These are phyloP conservation scores for Clathrus columnatus DNA, from an alignment of 768 basidiomycete genomes.

Conservation along the genomic window DNA sequence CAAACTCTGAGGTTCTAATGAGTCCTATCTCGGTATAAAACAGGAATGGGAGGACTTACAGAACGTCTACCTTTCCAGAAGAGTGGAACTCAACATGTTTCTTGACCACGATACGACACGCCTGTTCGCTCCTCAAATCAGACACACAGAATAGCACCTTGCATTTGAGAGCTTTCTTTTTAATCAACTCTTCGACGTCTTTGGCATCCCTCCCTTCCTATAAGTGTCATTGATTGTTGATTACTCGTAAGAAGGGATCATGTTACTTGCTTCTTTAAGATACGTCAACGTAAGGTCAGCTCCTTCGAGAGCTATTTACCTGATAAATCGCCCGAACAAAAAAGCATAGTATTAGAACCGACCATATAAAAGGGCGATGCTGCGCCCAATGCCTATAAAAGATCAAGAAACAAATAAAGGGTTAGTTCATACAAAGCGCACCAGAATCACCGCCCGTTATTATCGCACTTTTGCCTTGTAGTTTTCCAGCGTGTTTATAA, in stretches of 20 bases:
- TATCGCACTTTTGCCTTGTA: conserved; percentile 38
- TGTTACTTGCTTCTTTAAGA: background rate
- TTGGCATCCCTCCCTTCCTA: conserved; percentile 35
- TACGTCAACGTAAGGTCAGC: background rate
- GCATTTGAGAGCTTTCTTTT: conserved; percentile 29
- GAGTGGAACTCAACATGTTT: conserved; percentile 30
- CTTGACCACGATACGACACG: conserved; percentile 29
- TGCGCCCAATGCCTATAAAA: background rate
- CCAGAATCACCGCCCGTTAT: conserved; percentile 45
- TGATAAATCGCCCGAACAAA: background rate
- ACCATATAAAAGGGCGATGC: conserved; percentile 1
- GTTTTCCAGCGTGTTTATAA: conserved; percentile 38
- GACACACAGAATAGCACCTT: conserved; percentile 29
- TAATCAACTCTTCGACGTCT: conserved; percentile 28
- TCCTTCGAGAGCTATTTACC: background rate
- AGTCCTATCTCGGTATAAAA: background rate
- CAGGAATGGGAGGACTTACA: conserved; percentile 22
- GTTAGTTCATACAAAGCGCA: conserved; percentile 5
- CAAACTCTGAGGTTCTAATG: conserved; percentile 23
- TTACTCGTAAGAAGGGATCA: background rate
- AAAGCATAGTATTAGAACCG: background rate
- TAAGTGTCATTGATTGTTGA: background rate
- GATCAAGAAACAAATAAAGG: background rate
- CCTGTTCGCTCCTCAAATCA: conserved; percentile 33
- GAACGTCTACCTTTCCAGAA: conserved; percentile 25